Conservation (phyloP, 2,329 filamentous ascomycete species). For the Colletotrichum tanaceti region DNA sequence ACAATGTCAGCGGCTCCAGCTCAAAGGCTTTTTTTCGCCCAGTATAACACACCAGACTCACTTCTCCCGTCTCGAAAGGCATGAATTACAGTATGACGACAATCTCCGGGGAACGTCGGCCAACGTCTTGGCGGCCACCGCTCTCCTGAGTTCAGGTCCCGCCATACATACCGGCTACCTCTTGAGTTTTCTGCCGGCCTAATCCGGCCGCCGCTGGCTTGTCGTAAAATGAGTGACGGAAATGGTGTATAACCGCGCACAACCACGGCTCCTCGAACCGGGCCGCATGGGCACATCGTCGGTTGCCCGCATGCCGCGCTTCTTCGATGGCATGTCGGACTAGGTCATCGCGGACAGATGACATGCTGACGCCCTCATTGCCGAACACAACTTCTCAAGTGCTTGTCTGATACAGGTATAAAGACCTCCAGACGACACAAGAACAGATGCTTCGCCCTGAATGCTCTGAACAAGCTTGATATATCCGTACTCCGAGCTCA, state of each 20-base stretch:
- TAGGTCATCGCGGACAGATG: conserved; percentile 1
- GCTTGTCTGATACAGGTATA: not conserved
- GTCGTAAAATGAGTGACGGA: conserved; percentile 11
- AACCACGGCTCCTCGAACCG: conserved; percentile 28
- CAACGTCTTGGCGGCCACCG: conserved; percentile 20
- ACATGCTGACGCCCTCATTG: not conserved
- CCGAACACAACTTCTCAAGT: too few species aligned
- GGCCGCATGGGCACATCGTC: conserved; percentile 26
- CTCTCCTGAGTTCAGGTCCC: conserved; percentile 8
- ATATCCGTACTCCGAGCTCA: not conserved
- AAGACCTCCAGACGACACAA: not conserved
- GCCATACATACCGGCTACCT: not conserved
- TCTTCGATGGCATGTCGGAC: not conserved
- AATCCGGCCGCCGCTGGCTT: not conserved
- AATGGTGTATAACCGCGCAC: conserved; percentile 8
- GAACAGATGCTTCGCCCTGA: too few species aligned
- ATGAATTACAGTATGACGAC: conserved; percentile 17
- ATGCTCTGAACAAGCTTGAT: not conserved
- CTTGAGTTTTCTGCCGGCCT: not conserved
- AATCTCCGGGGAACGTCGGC: conserved; percentile 20
- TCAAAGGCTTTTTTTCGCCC: not conserved
- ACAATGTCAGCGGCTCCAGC: not conserved
- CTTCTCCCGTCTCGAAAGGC: not conserved
- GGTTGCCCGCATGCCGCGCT: conserved; percentile 24
- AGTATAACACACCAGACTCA: not conserved